Base-by-base conservation (phyloP, 164 flowering plant genomes). In the Paratinospora sagittata region DNA sequence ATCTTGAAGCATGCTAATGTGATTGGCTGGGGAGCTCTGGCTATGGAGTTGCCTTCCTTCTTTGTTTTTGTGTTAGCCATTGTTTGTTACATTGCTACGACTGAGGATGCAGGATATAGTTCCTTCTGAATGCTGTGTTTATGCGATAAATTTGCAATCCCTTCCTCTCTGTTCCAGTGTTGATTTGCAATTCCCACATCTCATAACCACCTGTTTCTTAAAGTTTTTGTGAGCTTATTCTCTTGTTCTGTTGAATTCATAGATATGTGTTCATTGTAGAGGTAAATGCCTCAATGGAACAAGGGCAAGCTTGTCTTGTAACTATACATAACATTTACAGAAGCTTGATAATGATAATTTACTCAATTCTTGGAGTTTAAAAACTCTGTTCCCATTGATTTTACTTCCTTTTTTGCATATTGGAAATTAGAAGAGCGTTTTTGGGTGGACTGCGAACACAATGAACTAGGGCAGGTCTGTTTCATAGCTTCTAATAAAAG, bases 1-100 rank as follows among this genome's bases (percentile, higher is more conserved):
- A 89, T 95, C 73, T 79, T 95, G 37, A 95, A 88, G 83, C 98
- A 95, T 84, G 97, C 98, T 1, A 89, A 88, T 65, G 82, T 92
- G n/a, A 95, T 95, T 70, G 79, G 96, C 26, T 95, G 96, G 97
- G 97, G 97, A 64, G 98, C 98, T 8, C 62, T 89, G 27, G 75
- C 79, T 27, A 81, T 95, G 97, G 92, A 86, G 72, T 84, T 95
- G n/a, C 90, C 97, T 7, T 95, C 98, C 13, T 88, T 84, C 64
- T 73, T 87, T 36, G 66, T 91, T 27, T 82, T 95, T 72, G 79
- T 85, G 5, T 3, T 81, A 2, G 84, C 97, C 69, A 87, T 92
- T 27, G 62, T 87, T 68, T 92, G 85, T 71, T 89, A 70, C 75
- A 60, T 92, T 58, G 70, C 76, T 62, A 82, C 74, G 80, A 78